A percentile compares a stretch with the other conserved stretches of the same genome.
Conservation (phyloP, 495 filamentous ascomycete species). For the Monascus purpureus region DNA sequence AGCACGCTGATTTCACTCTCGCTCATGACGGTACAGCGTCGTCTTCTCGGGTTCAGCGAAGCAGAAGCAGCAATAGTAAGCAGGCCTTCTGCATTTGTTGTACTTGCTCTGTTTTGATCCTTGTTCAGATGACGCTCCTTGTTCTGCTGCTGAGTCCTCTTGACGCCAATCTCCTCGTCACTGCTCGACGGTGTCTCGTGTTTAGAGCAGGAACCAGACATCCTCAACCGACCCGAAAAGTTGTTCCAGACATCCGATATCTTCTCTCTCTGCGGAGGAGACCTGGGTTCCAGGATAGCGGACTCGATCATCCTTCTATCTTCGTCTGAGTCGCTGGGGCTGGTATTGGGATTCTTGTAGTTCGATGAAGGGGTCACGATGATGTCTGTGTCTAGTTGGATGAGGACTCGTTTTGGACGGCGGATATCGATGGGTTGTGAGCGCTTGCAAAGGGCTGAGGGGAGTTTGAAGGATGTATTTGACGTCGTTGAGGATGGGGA, state of each 20-base stretch:
- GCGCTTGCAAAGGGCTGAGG: neutral
- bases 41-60: slow-evolving; percentile 1
- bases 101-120: neutral
- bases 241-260: neutral
- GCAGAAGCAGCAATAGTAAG: slow-evolving; percentile 1
- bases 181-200: neutral
- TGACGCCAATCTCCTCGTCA: neutral
- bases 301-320: neutral
- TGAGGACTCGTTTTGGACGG: neutral
- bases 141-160: neutral
- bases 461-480: neutral
- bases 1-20: slow-evolving; percentile 20
- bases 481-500: neutral
- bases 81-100: neutral
- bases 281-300: neutral
- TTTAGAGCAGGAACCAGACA: neutral
- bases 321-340: too few species aligned
- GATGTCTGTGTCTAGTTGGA: neutral
- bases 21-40: slow-evolving; percentile 2
- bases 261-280: slow-evolving; percentile 1
- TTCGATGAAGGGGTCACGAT: neutral
- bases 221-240: neutral
- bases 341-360: neutral
- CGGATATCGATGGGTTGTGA: neutral
- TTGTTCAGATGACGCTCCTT: neutral